Evolutionary conservation across 2,329 filamentous ascomycete species (phyloP), one percentile per base, ranked within the genome.

Genomic region (Ploettnerulaceae sp.): DNA sequence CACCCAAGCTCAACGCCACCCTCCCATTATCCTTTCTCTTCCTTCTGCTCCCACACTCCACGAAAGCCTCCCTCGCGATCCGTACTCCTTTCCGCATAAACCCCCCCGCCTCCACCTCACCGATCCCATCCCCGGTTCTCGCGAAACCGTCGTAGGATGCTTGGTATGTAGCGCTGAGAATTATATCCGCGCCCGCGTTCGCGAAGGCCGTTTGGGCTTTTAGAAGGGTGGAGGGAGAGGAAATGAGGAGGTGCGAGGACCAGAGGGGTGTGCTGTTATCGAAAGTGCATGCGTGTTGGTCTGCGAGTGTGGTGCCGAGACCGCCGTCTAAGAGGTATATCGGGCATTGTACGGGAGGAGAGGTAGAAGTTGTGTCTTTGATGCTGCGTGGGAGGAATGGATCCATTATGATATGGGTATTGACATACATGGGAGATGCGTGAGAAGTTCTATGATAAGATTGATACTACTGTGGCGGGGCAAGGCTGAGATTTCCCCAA

Each of bases 111-210:
- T 61, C 58, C n/a, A 69, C 59, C 17, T 48, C 34, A 8, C 20
- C n/a, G 12, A 43, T 25, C 8, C 40, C 44, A 18, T 39, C 17
- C 12, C 25, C 7, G 2, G 39, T 49, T 2, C 31, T 8, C 3
- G 20, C 61, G 54, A 85, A 83, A 0, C 76, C 81, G 8, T 75
- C 66, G 6, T 71, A 61, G 0, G 77, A 82, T 1, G 76, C 67
- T 60, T 86, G 82, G 61, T 86, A 86, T 0, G 82, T 86, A 6
- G 81, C 81, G 7, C 80, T 85, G 36, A 82, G 70, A 15, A 86
- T 64, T 21, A 86, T 69, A 58, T 86, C 79, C 45, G 76, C 75
- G 26, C 78, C 80, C 1, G 76, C 73, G 6, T 67, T 54, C 2
- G 69, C 71, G 31, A 63, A 64, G 0, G 40, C 29, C 2, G 34